Percentiles rank a stretch among this genome's conserved stretches.
phyloP scores from a whole-genome alignment of 208 protist species.

The Leishmania lainsoni region DNA sequence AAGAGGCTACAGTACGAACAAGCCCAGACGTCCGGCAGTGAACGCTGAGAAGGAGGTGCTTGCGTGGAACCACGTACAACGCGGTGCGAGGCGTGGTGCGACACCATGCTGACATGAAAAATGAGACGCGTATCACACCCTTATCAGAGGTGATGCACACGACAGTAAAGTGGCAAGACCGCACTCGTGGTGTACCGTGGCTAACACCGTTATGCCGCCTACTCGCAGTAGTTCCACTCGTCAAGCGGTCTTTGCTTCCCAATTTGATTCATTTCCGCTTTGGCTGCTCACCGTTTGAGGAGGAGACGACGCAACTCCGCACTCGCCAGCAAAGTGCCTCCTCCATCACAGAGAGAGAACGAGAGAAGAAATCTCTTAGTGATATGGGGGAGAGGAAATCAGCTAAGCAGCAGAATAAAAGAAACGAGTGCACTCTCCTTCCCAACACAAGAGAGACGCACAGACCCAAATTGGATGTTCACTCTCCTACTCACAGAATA shows the following conservation, averaged over 20 bases:
- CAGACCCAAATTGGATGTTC: not conserved
- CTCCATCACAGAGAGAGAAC: conserved; percentile 52
- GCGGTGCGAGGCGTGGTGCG: not conserved
- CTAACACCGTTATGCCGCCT: not conserved
- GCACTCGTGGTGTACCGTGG: not conserved
- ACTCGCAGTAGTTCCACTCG: not conserved
- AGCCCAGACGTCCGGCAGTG: not conserved
- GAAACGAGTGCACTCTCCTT: not conserved
- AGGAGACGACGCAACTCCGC: not conserved
- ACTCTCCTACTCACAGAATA: not conserved
- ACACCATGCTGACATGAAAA: not conserved
- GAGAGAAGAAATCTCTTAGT: conserved; percentile 61
- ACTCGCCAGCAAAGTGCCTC: not conserved
- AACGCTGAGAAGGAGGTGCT: not conserved
- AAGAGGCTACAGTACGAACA: no score
- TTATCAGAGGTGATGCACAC: not conserved
- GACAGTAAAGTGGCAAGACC: not conserved
- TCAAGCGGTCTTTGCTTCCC: not conserved
- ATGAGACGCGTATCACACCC: not conserved
- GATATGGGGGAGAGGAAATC: not conserved
- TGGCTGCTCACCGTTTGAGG: not conserved
- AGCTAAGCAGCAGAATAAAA: not conserved
- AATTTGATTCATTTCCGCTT: not conserved
- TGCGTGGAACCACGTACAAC: not conserved
- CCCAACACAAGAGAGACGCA: not conserved